Evolutionary conservation across 768 basidiomycete genomes (phyloP).

Genomic region (Lactarius psammicola): DNA sequence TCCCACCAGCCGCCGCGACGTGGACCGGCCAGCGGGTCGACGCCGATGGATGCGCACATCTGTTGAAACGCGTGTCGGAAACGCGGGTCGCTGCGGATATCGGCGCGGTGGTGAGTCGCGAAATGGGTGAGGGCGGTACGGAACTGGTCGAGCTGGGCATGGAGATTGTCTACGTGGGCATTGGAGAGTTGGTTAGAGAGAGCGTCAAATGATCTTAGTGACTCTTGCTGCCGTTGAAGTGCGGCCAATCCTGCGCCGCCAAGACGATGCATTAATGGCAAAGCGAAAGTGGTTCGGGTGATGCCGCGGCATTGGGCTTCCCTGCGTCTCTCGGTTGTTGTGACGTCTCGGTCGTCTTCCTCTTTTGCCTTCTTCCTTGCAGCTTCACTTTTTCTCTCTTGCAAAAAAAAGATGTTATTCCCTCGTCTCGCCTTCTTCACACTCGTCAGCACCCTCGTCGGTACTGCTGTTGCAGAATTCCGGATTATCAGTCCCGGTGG

Average conservation of each 20-base stretch:
- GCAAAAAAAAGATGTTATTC: slow-evolving; percentile 36
- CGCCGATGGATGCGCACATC: slow-evolving; percentile 93
- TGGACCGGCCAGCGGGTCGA: slow-evolving; percentile 90
- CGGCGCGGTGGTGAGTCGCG: slow-evolving; percentile 76
- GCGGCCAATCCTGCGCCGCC: slow-evolving; percentile 87
- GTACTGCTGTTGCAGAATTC: slow-evolving; percentile 44
- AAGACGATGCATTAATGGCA: slow-evolving; percentile 56
- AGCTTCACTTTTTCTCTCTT: background rate
- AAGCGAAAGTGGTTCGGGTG: background rate
- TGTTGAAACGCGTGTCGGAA: slow-evolving; percentile 93
- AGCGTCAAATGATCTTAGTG: slow-evolving; percentile 73
- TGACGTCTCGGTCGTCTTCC: background rate
- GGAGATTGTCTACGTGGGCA: slow-evolving; percentile 73
- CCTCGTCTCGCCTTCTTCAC: slow-evolving; percentile 36
- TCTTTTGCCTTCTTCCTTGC: slow-evolving; percentile 16
- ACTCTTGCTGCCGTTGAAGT: slow-evolving; percentile 83
- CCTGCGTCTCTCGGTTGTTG: background rate
- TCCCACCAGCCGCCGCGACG: slow-evolving; percentile 89
- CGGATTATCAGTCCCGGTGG: slow-evolving; percentile 46
- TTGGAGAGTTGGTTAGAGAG: slow-evolving; percentile 78
- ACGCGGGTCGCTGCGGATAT: slow-evolving; percentile 78
- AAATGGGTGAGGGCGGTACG: slow-evolving; percentile 82
- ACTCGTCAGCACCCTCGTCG: slow-evolving; percentile 41
- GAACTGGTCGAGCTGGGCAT: slow-evolving; percentile 81
- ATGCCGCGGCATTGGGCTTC: slow-evolving; percentile 4